Conservation (phyloP, 805 yeast species). For the Ogataea trehaloabstinens region DNA sequence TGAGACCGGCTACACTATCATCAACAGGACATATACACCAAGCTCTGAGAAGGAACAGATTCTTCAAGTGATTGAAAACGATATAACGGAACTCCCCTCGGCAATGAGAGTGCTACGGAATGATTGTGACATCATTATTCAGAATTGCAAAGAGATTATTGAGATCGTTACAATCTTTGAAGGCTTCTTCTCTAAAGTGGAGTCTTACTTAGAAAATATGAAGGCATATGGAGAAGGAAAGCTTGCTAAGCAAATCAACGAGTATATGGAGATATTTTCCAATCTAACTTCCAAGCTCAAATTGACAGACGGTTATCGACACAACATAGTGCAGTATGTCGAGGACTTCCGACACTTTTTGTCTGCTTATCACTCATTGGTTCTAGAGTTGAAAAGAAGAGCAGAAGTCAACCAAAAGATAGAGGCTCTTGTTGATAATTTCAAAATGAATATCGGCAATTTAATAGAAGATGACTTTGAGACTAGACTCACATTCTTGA, state of each 20-base stretch:
- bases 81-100: slow-evolving; percentile 53
- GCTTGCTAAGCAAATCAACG: slow-evolving; percentile 17
- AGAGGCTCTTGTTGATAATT: slow-evolving; percentile 36
- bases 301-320: slow-evolving; percentile 12
- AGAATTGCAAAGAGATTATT: slow-evolving; percentile 29
- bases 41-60: slow-evolving; percentile 37
- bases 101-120: slow-evolving; percentile 50
- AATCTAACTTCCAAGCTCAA: slow-evolving; percentile 12
- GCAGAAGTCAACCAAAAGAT: slow-evolving; percentile 39
- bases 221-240: slow-evolving; percentile 31
- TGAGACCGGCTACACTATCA: slow-evolving; percentile 40
- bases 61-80: slow-evolving; percentile 47
- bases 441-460: slow-evolving; percentile 38
- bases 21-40: slow-evolving; percentile 29
- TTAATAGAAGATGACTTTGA: slow-evolving; percentile 44
- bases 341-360: slow-evolving; percentile 52
- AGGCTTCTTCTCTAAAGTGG: slow-evolving; percentile 16
- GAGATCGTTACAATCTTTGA: slow-evolving; percentile 23
- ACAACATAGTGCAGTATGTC: slow-evolving; percentile 23
- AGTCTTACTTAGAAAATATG: slow-evolving; percentile 19
- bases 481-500: slow-evolving; percentile 42
- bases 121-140: slow-evolving; percentile 28
- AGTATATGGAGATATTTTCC: slow-evolving; percentile 15
- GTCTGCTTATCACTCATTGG: slow-evolving; percentile 48
- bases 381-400: slow-evolving; percentile 55